Percentiles rank a stretch among this genome's conserved stretches.
Evolutionary conservation across 2,329 filamentous ascomycete genomes (phyloP).

Genomic region (Monosporascus sp.): DNA sequence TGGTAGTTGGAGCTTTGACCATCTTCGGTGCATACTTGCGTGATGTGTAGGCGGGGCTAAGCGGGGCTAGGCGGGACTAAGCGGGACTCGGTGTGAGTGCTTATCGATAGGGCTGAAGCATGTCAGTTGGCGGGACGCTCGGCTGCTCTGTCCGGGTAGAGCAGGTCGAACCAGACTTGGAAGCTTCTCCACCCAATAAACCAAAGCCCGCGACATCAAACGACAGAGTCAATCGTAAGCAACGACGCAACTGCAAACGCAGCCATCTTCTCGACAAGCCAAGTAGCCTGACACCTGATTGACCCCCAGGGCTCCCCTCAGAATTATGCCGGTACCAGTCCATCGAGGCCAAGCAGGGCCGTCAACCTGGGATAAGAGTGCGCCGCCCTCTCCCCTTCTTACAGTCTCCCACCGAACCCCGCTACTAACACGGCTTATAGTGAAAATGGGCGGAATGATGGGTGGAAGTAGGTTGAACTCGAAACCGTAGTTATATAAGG

Average conservation of each 20-base stretch:
- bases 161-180: background rate
- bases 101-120: too few relatives aligned
- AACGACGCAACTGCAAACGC: background rate
- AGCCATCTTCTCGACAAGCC: background rate
- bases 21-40: too few relatives aligned
- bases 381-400: slow-evolving; percentile 15
- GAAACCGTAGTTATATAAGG: background rate
- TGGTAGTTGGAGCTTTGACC: too few relatives aligned
- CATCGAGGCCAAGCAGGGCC: slow-evolving; percentile 26
- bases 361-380: slow-evolving; percentile 66
- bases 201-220: background rate
- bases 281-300: background rate
- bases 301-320: background rate
- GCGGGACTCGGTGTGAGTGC: too few relatives aligned
- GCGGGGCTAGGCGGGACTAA: too few relatives aligned
- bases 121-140: too few relatives aligned
- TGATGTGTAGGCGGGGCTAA: too few relatives aligned
- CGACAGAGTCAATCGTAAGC: background rate
- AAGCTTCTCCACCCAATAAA: background rate
- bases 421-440: slow-evolving; percentile 42
- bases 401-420: slow-evolving; percentile 1
- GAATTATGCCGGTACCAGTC: slow-evolving; percentile 4
- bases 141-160: too few relatives aligned
- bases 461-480: slow-evolving; percentile 72
- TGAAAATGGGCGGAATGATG: slow-evolving; percentile 99